Evolutionary conservation across 2,329 filamentous ascomycete species (phyloP).

Genomic region (Fusarium nisikadoi): DNA sequence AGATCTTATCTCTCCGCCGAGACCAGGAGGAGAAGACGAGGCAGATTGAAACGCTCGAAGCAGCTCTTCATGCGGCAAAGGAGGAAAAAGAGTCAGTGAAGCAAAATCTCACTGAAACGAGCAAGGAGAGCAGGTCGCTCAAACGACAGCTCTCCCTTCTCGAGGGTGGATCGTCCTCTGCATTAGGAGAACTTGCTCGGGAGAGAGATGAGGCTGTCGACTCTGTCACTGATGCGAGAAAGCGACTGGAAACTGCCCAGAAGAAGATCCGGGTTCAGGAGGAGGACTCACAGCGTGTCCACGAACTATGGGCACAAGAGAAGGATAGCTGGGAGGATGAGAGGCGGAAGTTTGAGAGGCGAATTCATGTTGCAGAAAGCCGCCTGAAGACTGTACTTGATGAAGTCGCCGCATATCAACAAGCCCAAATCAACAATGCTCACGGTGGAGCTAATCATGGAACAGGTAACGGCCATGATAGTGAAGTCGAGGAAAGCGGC

Average conservation of each 20-base stretch:
- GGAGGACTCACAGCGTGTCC: slow-evolving; percentile 81
- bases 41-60: slow-evolving; percentile 86
- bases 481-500: slow-evolving; percentile 69
- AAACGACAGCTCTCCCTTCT: slow-evolving; percentile 88
- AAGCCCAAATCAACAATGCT: slow-evolving; percentile 57
- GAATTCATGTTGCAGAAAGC: slow-evolving; percentile 88
- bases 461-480: slow-evolving; percentile 57
- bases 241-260: slow-evolving; percentile 79
- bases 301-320: slow-evolving; percentile 85
- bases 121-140: slow-evolving; percentile 81
- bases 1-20: slow-evolving; percentile 86
- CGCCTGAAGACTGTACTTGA: slow-evolving; percentile 86
- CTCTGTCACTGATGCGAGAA: slow-evolving; percentile 75
- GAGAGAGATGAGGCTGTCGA: slow-evolving; percentile 89
- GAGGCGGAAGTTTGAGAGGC: slow-evolving; percentile 82
- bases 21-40: slow-evolving; percentile 92
- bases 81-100: slow-evolving; percentile 80
- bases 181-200: slow-evolving; percentile 81
- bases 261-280: slow-evolving; percentile 83
- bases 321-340: slow-evolving; percentile 88
- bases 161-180: slow-evolving; percentile 88
- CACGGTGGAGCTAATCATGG: slow-evolving; percentile 44
- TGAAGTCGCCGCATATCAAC: slow-evolving; percentile 80
- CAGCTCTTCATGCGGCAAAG: slow-evolving; percentile 74
- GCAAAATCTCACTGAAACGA: slow-evolving; percentile 67